Conservation (phyloP, 352 stramenopile genomes). For the Phytophthora pinifolia region DNA sequence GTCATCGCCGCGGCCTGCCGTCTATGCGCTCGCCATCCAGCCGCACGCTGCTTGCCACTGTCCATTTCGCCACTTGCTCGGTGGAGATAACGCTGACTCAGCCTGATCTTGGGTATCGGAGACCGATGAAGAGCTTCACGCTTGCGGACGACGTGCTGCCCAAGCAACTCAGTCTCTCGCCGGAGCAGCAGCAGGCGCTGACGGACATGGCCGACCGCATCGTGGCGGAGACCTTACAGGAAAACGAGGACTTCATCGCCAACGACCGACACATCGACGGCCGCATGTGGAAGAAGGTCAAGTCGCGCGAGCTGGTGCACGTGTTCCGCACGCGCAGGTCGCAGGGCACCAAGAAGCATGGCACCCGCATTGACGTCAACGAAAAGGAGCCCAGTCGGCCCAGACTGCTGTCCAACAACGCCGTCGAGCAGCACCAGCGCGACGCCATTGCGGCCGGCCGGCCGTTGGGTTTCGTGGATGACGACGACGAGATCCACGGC, state of each 20-base stretch:
- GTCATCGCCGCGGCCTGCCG: conserved; percentile 6
- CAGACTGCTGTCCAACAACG: conserved; percentile 44
- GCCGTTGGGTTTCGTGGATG: conserved; percentile 18
- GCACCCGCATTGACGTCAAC: conserved; percentile 12
- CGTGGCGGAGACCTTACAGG: conserved; percentile 55
- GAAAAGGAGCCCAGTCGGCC: conserved; percentile 38
- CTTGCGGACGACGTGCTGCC: conserved; percentile 14
- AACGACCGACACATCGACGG: conserved; percentile 35
- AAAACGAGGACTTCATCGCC: conserved; percentile 52
- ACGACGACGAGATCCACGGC: conserved; percentile 14
- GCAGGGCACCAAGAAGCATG: conserved; percentile 8
- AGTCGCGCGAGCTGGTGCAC: conserved; percentile 51
- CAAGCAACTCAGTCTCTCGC: conserved; percentile 17
- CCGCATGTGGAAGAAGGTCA: conserved; percentile 54
- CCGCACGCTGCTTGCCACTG: neutral
- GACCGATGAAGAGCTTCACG: conserved; percentile 26
- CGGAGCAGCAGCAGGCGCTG: conserved; percentile 41
- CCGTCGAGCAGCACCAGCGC: conserved; percentile 35
- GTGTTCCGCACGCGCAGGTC: conserved; percentile 53
- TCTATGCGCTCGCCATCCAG: conserved; percentile 19
- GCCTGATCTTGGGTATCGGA: conserved; percentile 2
- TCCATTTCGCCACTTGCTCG: conserved; percentile 18
- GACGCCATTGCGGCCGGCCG: conserved; percentile 29
- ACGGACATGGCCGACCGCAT: conserved; percentile 52
- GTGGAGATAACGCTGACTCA: conserved; percentile 10